These are phyloP conservation scores for Persicaria maculosa DNA, from an alignment of 148 eudicot genomes.

Conservation along the genomic window DNA sequence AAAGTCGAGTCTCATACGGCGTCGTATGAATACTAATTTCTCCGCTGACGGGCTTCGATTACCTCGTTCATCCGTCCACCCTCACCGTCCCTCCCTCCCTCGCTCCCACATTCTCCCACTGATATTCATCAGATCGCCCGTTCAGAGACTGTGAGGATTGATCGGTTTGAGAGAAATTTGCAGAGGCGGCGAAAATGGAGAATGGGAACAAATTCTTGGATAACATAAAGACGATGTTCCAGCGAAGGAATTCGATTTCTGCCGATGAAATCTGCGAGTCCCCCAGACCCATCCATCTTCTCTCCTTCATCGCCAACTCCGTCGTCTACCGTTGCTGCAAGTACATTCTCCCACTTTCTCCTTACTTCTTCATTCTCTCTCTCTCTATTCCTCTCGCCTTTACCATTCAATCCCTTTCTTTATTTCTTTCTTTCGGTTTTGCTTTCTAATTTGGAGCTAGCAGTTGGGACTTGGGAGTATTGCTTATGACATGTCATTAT, in stretches of 20 bases:
- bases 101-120: neutral
- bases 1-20: neutral
- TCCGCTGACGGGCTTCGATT: neutral
- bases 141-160: neutral
- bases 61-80: neutral
- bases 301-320: constrained; percentile 54
- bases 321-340: constrained; percentile 53
- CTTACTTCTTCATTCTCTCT: neutral
- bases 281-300: constrained; percentile 34
- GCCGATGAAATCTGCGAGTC: constrained; percentile 17
- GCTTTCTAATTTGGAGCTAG: constrained; percentile 7
- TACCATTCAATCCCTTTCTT: neutral
- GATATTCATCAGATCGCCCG: neutral
- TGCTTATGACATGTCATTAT: neutral
- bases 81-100: neutral
- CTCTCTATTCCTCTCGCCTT: neutral
- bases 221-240: constrained; percentile 28
- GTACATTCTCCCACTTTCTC: constrained; percentile 17
- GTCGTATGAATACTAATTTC: neutral
- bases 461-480: neutral
- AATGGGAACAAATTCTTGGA: constrained; percentile 17
- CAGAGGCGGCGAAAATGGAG: constrained; percentile 3
- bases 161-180: too few relatives aligned
- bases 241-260: constrained; percentile 19
- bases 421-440: neutral